These are phyloP conservation scores for Aquanectria penicillioides DNA, from an alignment of 2,329 filamentous ascomycete genomes.

Conservation along the genomic window DNA sequence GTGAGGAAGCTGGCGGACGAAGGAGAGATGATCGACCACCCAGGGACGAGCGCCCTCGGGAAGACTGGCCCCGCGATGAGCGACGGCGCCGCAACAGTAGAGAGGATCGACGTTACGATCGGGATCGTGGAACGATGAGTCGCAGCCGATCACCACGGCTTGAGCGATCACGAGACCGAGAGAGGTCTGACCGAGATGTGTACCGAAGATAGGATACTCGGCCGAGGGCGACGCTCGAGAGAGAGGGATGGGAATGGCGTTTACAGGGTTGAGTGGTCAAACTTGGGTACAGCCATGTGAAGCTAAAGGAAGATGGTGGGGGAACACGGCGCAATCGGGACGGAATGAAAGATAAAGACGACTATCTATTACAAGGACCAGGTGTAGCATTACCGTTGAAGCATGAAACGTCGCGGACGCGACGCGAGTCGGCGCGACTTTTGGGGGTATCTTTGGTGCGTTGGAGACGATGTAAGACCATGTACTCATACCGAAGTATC, in stretches of 20 bases:
- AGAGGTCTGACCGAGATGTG: conserved; percentile 58
- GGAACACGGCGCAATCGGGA: conserved; percentile 32
- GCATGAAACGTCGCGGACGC: background rate
- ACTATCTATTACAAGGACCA: conserved; percentile 17
- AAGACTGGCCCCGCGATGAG: conserved; percentile 33
- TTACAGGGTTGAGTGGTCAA: conserved; percentile 19
- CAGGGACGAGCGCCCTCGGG: conserved; percentile 29
- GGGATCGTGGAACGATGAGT: conserved; percentile 53
- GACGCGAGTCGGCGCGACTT: background rate
- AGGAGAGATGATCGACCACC: conserved; percentile 48
- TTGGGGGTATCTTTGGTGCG: background rate
- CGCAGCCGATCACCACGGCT: conserved; percentile 52
- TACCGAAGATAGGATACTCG: conserved; percentile 58
- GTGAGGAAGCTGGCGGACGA: conserved; percentile 46
- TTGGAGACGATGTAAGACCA: background rate
- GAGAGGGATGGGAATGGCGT: conserved; percentile 28
- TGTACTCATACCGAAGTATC: conserved; percentile 3
- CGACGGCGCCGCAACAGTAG: conserved; percentile 46
- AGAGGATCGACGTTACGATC: conserved; percentile 52
- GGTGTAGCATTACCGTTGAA: conserved; percentile 18
- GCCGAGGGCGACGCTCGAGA: background rate
- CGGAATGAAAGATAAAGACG: conserved; percentile 10
- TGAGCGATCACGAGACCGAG: conserved; percentile 53
- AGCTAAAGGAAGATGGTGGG: conserved; percentile 17
- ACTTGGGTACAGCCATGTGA: conserved; percentile 18